Evolutionary conservation across 257 asterid genomes (phyloP).

Genomic region (Scutellaria baicalensis): DNA sequence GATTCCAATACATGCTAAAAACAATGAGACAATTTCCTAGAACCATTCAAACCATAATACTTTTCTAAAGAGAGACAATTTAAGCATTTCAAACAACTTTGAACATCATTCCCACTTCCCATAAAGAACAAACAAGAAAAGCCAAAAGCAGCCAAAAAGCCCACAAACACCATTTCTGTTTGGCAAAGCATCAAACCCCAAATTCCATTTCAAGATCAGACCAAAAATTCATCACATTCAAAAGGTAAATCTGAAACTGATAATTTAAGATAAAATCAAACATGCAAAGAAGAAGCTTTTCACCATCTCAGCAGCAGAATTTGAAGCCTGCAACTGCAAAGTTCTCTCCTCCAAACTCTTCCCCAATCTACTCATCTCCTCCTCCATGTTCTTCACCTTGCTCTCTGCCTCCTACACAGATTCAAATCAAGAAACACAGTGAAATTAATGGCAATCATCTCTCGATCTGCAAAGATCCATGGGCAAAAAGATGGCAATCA

Average conservation of each 20-base stretch:
- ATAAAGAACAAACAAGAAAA: constrained; percentile 50
- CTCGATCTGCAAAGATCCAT: constrained; percentile 7
- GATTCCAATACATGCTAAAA: constrained; percentile 26
- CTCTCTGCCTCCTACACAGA: constrained; percentile 61
- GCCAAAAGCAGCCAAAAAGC: constrained; percentile 37
- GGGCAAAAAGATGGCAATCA: constrained; percentile 12
- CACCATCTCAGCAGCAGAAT: constrained; percentile 64
- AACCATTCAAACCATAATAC: constrained; percentile 34
- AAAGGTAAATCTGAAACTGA: not conserved
- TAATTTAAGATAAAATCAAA: not conserved
- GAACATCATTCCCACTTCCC: constrained; percentile 21
- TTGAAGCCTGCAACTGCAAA: constrained; percentile 51
- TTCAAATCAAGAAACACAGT: not conserved
- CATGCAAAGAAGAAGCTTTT: constrained; percentile 5
- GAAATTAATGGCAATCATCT: not conserved
- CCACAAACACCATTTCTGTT: constrained; percentile 24
- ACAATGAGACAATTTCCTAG: constrained; percentile 36
- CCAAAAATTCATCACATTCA: not conserved
- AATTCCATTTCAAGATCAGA: not conserved
- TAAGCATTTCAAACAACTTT: constrained; percentile 13
- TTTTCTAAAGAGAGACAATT: constrained; percentile 34
- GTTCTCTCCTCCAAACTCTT: constrained; percentile 59
- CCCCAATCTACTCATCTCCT: constrained; percentile 52
- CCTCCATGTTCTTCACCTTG: constrained; percentile 61
- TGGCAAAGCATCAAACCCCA: constrained; percentile 6